These are phyloP conservation scores for Syncephalastrum contaminatum DNA, from an alignment of 371 early-diverging fungal species.

Conservation along the genomic window DNA sequence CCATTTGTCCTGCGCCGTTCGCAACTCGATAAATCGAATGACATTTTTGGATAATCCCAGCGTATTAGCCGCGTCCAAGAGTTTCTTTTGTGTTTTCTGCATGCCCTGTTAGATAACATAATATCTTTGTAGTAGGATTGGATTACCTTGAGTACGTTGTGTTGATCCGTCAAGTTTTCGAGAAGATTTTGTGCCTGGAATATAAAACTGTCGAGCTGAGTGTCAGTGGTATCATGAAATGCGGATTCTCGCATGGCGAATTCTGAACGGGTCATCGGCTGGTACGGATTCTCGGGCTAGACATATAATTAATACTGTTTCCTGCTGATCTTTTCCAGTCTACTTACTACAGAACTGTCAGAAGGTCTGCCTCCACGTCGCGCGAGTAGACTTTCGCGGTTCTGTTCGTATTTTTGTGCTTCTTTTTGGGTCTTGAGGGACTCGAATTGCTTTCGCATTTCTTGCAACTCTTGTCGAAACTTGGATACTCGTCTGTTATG, in stretches of 20 bases:
- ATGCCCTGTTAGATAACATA: neutral
- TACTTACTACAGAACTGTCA: conserved; percentile 2
- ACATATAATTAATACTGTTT: neutral
- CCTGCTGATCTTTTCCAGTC: too few relatives aligned
- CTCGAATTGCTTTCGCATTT: conserved; percentile 55
- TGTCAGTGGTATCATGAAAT: conserved; percentile 58
- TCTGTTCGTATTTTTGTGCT: conserved; percentile 39
- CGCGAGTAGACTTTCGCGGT: conserved; percentile 50
- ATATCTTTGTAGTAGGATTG: neutral
- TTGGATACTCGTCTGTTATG: conserved; percentile 58
- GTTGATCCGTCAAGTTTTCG: conserved; percentile 76
- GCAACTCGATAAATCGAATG: conserved; percentile 82
- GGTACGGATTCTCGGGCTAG: conserved; percentile 52
- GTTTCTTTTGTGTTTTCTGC: conserved; percentile 73
- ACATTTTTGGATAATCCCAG: conserved; percentile 82
- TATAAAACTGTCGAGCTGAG: conserved; percentile 72
- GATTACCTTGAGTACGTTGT: conserved; percentile 74
- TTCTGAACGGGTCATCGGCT: conserved; percentile 36
- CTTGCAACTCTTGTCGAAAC: conserved; percentile 64
- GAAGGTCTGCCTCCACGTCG: conserved; percentile 23
- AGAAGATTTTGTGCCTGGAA: conserved; percentile 67
- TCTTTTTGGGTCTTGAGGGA: conserved; percentile 56
- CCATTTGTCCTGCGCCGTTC: conserved; percentile 79
- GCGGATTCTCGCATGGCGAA: conserved; percentile 44
- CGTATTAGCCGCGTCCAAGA: conserved; percentile 78